Evolutionary conservation across 306 rosid species (phyloP).

Genomic region (Citrullus mucosospermus): DNA sequence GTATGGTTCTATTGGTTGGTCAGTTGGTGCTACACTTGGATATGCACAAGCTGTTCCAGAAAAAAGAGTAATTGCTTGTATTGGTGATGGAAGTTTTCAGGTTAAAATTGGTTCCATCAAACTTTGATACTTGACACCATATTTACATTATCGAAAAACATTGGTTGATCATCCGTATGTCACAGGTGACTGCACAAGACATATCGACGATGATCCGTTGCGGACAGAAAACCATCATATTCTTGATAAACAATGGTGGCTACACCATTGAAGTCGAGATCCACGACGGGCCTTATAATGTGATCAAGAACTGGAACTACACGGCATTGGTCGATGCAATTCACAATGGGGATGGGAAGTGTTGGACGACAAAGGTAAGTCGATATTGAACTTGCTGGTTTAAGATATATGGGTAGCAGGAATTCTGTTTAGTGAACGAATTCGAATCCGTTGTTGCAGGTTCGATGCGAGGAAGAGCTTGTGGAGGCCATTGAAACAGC

Average conservation of each 20-base stretch:
- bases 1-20: constrained; percentile 61
- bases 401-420: not conserved
- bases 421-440: not conserved
- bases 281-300: constrained; percentile 62
- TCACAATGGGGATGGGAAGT: constrained; percentile 59
- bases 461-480: constrained; percentile 47
- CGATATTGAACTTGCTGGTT: not conserved
- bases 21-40: constrained; percentile 60
- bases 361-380: constrained; percentile 64
- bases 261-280: constrained; percentile 63
- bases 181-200: constrained; percentile 51
- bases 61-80: constrained; percentile 43
- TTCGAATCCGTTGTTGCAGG: constrained; percentile 16
- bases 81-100: constrained; percentile 70
- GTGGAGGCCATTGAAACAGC: constrained; percentile 34
- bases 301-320: constrained; percentile 62
- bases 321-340: constrained; percentile 48
- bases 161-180: not conserved
- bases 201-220: constrained; percentile 49
- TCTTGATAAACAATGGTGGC: constrained; percentile 59
- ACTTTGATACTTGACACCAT: not conserved
- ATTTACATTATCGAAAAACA: not conserved
- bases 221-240: constrained; percentile 39
- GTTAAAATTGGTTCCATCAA: constrained; percentile 1
- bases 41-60: constrained; percentile 47